phyloP scores from a whole-genome alignment of 2,329 filamentous ascomycete species.

The Colletotrichum eremochloae region DNA sequence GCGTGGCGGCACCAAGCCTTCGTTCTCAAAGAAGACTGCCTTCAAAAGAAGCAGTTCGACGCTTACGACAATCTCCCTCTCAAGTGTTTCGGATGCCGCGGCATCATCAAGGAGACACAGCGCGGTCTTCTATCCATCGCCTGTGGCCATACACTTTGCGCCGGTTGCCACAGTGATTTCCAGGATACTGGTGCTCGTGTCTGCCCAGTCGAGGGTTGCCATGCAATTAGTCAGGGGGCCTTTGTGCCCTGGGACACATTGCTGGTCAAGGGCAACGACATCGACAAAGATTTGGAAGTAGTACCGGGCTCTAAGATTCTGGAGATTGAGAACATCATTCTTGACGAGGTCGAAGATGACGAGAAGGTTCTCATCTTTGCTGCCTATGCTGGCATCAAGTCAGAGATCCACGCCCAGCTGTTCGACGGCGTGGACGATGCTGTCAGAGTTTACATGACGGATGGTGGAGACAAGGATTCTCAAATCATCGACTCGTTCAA shows the following conservation, averaged over 20 bases:
- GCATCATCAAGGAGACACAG: background rate
- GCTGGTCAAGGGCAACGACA: background rate
- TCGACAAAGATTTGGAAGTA: background rate
- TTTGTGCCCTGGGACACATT: slow-evolving; percentile 12
- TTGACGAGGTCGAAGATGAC: slow-evolving; percentile 40
- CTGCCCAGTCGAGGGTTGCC: slow-evolving; percentile 6
- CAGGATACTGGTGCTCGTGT: background rate
- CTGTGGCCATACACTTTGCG: slow-evolving; percentile 33
- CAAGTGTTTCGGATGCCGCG: slow-evolving; percentile 11
- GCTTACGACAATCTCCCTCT: background rate
- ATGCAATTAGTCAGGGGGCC: background rate
- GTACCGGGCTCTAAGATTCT: slow-evolving; percentile 43
- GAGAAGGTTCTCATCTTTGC: slow-evolving; percentile 55
- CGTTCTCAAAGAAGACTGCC: slow-evolving; percentile 1
- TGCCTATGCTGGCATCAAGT: slow-evolving; percentile 50
- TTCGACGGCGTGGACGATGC: slow-evolving; percentile 37
- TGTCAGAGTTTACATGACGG: slow-evolving; percentile 40
- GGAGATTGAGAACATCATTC: slow-evolving; percentile 46
- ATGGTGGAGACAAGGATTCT: slow-evolving; percentile 22
- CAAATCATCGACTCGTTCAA: slow-evolving; percentile 49
- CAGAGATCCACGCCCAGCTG: slow-evolving; percentile 43
- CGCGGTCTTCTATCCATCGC: slow-evolving; percentile 15
- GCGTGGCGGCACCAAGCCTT: slow-evolving; percentile 17
- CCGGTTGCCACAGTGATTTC: background rate
- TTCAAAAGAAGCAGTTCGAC: background rate